These are phyloP conservation scores for Cryptosporidium parvum DNA, from an alignment of 169 alveolate genomes.

Conservation along the genomic window DNA sequence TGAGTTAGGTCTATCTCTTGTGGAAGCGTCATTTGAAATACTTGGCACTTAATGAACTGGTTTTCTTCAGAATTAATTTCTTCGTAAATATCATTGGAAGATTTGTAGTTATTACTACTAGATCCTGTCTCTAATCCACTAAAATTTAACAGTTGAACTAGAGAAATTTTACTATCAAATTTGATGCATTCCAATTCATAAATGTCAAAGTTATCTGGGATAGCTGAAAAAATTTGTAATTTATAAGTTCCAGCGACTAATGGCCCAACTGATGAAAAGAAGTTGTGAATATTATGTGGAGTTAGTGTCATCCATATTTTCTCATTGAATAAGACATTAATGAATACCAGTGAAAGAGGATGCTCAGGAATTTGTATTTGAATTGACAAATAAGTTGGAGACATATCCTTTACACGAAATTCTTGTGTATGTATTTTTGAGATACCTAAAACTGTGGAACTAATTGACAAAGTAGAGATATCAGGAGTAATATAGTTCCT, in stretches of 20 bases:
- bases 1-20: conserved; percentile 12
- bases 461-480: neutral
- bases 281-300: conserved; percentile 9
- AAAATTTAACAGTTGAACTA: conserved; percentile 1
- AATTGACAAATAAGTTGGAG: conserved; percentile 23
- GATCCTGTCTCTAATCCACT: neutral
- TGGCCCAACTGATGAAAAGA: conserved; percentile 52
- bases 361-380: conserved; percentile 33
- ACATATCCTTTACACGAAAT: conserved; percentile 14
- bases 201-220: neutral
- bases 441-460: neutral
- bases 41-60: conserved; percentile 21
- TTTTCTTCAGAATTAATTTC: neutral
- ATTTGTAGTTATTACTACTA: neutral
- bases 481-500: neutral
- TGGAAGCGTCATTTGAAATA: conserved; percentile 44
- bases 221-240: conserved; percentile 17
- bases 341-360: conserved; percentile 5
- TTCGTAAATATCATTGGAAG: neutral
- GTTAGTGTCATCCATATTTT: conserved; percentile 39
- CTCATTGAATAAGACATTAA: conserved; percentile 10
- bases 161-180: conserved; percentile 16
- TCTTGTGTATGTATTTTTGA: conserved; percentile 5
- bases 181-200: neutral
- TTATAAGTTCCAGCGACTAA: conserved; percentile 35